Base-by-base conservation (phyloP, 495 filamentous ascomycete species). In the Talaromyces ruber region DNA sequence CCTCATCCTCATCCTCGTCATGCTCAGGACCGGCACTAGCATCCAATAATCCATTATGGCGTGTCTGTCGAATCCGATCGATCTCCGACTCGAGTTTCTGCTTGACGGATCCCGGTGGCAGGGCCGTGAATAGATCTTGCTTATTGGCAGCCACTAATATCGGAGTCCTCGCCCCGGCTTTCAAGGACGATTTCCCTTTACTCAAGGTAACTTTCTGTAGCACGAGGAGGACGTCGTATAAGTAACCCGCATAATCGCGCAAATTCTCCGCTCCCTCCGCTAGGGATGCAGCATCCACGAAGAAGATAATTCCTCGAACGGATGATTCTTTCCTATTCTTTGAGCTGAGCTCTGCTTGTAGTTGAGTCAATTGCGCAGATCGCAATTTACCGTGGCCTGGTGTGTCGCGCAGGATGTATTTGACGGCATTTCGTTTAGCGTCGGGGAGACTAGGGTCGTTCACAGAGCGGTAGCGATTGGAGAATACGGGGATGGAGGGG, bases 371-470 rank as follows among this genome's bases (percentile, higher is more conserved):
- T 52, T 79, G 76, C 72, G 71, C 82, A 67, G 63, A 79, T 54
- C 94, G 90, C 7, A 97, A 84, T 71, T 98, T 98, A 58, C 91
- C 92, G 79, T 97, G 94, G 60, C 93, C 93, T 1, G 93, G 93
- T 4, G 94, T 97, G 77, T 98, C 93, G 68, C 85, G 73, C 26
- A 97, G 75, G 55, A 89, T 80, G 74, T 97, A 93, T 57, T 82
- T 87, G 68, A 88, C 83, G 60, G 86, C 82, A 72, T 96, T 92
- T 58, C 82, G 84, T 63, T 86, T 82, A 63, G 83, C 80, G n/a
- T 83, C 73, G 59, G 82, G 77, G 57, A 86, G 73, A 14, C 87
- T 83, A 9, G 88, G 83, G 67, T 93, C 89, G 66, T 88, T 84
- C 32, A 72, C 70, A 18, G 86, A 90, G 63, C 89, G 85, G 71